These are phyloP conservation scores for Scheffersomyces titani DNA, from an alignment of 1,139 yeast genomes.

Conservation along the genomic window DNA sequence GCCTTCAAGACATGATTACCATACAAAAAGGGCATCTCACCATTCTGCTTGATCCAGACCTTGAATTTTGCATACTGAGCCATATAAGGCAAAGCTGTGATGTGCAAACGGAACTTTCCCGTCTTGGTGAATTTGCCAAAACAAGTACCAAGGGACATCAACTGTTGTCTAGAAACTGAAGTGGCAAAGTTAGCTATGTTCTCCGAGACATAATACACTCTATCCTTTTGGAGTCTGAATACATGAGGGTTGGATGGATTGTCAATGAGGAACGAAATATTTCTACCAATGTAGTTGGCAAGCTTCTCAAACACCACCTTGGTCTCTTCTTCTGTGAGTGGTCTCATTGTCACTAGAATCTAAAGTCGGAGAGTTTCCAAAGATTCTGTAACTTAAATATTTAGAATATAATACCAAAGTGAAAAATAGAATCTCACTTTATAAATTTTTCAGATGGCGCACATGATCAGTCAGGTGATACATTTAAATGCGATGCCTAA, in stretches of 20 bases:
- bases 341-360: slow-evolving; percentile 63
- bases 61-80: slow-evolving; percentile 90
- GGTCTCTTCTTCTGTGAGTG: slow-evolving; percentile 95
- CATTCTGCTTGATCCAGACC: slow-evolving; percentile 94
- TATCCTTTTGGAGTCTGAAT: slow-evolving; percentile 91
- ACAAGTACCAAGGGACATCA: slow-evolving; percentile 92
- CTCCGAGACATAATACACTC: slow-evolving; percentile 92
- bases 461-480: slow-evolving; percentile 2
- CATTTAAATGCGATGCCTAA: background rate
- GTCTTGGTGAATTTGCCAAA: slow-evolving; percentile 97
- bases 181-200: slow-evolving; percentile 85
- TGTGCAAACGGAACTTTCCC: slow-evolving; percentile 92
- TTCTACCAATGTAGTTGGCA: slow-evolving; percentile 94
- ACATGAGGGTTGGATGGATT: slow-evolving; percentile 91
- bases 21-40: slow-evolving; percentile 97
- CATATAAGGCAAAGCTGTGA: slow-evolving; percentile 82
- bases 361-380: background rate
- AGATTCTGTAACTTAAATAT: background rate
- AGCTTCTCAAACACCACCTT: slow-evolving; percentile 93
- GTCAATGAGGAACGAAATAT: slow-evolving; percentile 84
- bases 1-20: slow-evolving; percentile 98
- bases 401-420: background rate
- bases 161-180: slow-evolving; percentile 80
- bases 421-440: background rate
- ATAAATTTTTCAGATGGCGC: slow-evolving; percentile 3